phyloP scores from a whole-genome alignment of 495 filamentous ascomycete genomes.

The Penicillium parvum region DNA sequence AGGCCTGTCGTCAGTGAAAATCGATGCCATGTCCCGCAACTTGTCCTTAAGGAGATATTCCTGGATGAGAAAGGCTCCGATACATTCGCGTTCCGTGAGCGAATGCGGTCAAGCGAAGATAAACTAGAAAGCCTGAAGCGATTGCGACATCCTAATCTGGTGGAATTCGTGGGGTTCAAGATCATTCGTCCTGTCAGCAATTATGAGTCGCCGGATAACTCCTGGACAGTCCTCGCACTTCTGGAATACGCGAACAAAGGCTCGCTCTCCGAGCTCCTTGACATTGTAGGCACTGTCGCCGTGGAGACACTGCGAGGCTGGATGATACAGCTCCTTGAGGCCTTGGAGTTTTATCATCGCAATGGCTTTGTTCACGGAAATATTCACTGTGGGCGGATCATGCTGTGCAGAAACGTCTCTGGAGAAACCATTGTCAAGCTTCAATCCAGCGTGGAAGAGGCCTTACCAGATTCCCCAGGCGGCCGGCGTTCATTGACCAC shows the following conservation, averaged over 20 bases:
- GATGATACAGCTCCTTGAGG: constrained; percentile 88
- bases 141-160: constrained; percentile 70
- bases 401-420: constrained; percentile 49
- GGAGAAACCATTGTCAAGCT: constrained; percentile 45
- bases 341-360: constrained; percentile 77
- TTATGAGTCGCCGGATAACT: constrained; percentile 25
- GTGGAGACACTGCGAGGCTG: constrained; percentile 72
- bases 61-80: constrained; percentile 33
- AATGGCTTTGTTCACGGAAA: constrained; percentile 76
- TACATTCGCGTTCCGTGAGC: constrained; percentile 49
- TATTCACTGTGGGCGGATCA: constrained; percentile 70
- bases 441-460: constrained; percentile 39
- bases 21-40: constrained; percentile 46
- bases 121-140: constrained; percentile 68
- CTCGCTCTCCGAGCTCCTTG: constrained; percentile 74
- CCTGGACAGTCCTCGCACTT: constrained; percentile 80
- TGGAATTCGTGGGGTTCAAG: constrained; percentile 76
- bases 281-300: constrained; percentile 67
- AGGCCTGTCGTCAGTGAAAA: constrained; percentile 55
- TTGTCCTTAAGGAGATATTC: constrained; percentile 62
- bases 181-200: constrained; percentile 48
- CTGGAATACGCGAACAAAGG: constrained; percentile 75
- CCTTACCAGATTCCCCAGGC: constrained; percentile 28
- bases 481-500: constrained; percentile 46
- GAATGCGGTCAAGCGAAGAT: constrained; percentile 62